Base-by-base conservation (phyloP, 306 rosid genomes). In the Medicago lupulina region DNA sequence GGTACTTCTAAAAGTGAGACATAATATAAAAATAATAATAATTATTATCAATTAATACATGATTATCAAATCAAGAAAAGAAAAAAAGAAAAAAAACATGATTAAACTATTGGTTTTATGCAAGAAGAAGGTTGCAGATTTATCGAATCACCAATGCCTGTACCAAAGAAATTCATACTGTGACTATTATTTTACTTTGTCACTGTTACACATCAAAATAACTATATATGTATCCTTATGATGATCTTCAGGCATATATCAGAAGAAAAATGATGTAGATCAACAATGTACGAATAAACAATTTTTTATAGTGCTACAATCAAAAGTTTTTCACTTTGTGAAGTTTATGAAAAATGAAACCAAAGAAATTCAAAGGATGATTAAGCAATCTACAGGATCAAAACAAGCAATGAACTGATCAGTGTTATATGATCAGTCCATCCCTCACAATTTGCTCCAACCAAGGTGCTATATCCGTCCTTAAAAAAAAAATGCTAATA, bases 361-460 rank as follows among this genome's bases (percentile, higher is more conserved):
- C 60, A 47, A 63, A 60, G 76, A 86, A 86, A 60, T 58, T 67
- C 40, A 38, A 81, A 31, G 64, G 66, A 57, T 58, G 14, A 57
- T 47, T 47, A 67, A 57, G 46, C 74, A 77, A 86, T 75, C 71
- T 21, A n/a, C n/a, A n/a, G n/a, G n/a, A n/a, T n/a, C n/a, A n/a
- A n/a, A n/a, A n/a, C n/a, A n/a, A n/a, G n/a, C n/a, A n/a, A n/a
- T n/a, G n/a, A n/a, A n/a, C n/a, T n/a, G n/a, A n/a, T n/a, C n/a
- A n/a, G n/a, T n/a, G n/a, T n/a, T n/a, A n/a, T n/a, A n/a, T n/a
- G n/a, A n/a, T n/a, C n/a, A n/a, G n/a, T n/a, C n/a, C n/a, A n/a
- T n/a, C n/a, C n/a, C n/a, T n/a, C n/a, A n/a, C n/a, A 85, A 88
- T 89, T 76, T 90, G 96, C 80, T 88, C 99, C 83, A 95, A 80